Percentiles rank a stretch among this genome's conserved stretches.
Conservation (phyloP, 805 yeast genomes). For the Pichia californica region DNA sequence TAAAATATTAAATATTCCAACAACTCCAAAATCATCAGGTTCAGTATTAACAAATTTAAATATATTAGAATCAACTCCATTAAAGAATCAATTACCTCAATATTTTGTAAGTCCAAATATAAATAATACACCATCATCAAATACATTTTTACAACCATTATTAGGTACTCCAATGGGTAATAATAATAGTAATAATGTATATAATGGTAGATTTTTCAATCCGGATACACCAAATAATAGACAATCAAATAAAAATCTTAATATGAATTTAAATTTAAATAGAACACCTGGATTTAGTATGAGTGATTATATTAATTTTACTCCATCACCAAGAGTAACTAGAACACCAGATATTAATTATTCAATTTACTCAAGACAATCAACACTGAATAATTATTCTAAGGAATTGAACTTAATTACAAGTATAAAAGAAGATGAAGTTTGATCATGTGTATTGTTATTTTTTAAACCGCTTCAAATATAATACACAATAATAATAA, state of each 20-base stretch:
- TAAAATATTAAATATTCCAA: conserved; percentile 16
- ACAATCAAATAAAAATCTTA: background rate
- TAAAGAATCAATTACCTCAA: conserved; percentile 16
- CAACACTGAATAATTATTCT: conserved; percentile 17
- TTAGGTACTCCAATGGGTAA: conserved; percentile 16
- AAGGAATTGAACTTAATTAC: conserved; percentile 20
- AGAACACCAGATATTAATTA: conserved; percentile 30
- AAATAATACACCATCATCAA: conserved; percentile 11
- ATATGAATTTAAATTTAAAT: conserved; percentile 18
- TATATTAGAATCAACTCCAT: conserved; percentile 24
- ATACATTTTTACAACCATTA: conserved; percentile 10
- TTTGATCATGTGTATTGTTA: background rate
- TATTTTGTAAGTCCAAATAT: conserved; percentile 13
- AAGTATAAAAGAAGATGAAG: conserved; percentile 6
- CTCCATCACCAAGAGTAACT: conserved; percentile 55
- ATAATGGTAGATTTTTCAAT: conserved; percentile 20
- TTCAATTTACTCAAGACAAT: conserved; percentile 13
- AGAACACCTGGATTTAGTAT: conserved; percentile 69
- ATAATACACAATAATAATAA: no score
- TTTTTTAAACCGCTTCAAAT: no score
- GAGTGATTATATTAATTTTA: conserved; percentile 76
- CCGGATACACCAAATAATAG: conserved; percentile 27
- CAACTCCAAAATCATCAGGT: conserved; percentile 25
- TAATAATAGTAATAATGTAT: background rate
- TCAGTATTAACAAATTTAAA: conserved; percentile 13